Evolutionary conservation across 768 basidiomycete species (phyloP), one percentile per base, ranked within the genome.

Genomic region (Sporobolomyces roseus): DNA sequence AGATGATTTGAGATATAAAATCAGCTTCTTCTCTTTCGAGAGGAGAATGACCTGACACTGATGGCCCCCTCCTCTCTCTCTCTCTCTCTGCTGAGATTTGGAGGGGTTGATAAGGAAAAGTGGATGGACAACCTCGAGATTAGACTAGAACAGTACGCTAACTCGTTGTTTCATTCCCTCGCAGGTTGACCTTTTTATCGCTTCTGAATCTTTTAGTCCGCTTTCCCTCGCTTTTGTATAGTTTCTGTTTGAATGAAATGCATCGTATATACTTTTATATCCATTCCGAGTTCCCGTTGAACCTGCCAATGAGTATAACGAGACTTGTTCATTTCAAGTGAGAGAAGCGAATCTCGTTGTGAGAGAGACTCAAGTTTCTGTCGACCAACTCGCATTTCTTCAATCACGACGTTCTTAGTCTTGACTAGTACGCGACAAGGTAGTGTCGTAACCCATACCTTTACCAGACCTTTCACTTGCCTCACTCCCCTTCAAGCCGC

Each of bases 371-470:
- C n/a, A n/a, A n/a, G n/a, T n/a, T n/a, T n/a, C n/a, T n/a, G n/a
- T n/a, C n/a, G n/a, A n/a, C n/a, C n/a, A n/a, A n/a, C n/a, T n/a
- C n/a, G 38, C 38, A 9, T 41, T 9, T 41, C 9, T 41, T 41
- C 38, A 29, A 56, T 10, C 14, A 68, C 67, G 67, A 52, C 67
- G 55, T 49, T 68, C 62, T 50, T 71, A 23, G 27, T 66, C 29
- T 21, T 66, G 51, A 59, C 49, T 17, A 17, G n/a, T 4, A 23
- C 50, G 35, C 62, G 61, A 23, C 36, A 54, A 29, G 61, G 70
- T 48, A n/a, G 43, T 58, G 43, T 63, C 13, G 48, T 43, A 4
- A 23, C 49, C 41, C 51, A 49, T 43, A 21, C 58, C 21, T n/a
- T 23, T 60, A 10, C 2, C 2, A 49, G 61, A 16, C 17, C 27